Base-by-base conservation (phyloP, 495 filamentous ascomycete genomes). In the Lasiosphaeria miniovina region DNA sequence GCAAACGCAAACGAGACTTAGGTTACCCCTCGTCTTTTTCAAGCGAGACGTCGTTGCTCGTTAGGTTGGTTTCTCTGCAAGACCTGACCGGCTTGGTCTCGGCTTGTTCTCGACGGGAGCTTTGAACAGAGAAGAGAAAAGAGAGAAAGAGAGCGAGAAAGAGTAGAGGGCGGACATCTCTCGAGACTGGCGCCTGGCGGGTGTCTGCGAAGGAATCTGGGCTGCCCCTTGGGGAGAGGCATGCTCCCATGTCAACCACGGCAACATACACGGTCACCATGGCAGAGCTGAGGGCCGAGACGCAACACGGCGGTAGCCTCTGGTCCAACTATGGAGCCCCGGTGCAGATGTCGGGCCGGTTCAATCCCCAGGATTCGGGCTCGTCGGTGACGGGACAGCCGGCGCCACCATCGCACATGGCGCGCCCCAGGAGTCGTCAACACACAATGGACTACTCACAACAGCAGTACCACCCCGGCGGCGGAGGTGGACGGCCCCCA, bases 261-360 rank as follows among this genome's bases (percentile, higher is more conserved):
- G 74, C 77, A 61, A 79, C 77, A 61, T 79, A 80, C 66, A 74
- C 76, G 76, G 75, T 75, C 68, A 76, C 74, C 71, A 81, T 81
- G 78, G 75, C 78, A 79, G 78, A 81, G 72, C 68, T 81, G 75
- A 81, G 77, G 75, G 71, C 68, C 65, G 78, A 81, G 70, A 70
- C 77, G 64, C 71, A 73, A 65, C 77, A 80, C 69, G 73, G 72
- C 49, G 43, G 54, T 63, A 75, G 69, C 71, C 65, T 80, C 61
- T 81, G 78, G 78, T 75, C 77, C 69, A 76, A 72, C 71, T 81
- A 81, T 73, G 75, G 74, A 61, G 74, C 71, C 59, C 74, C 78
- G 52, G 74, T 78, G 64, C 75, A 74, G 59, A 74, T 81, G 72
- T 71, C 76, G 53, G 71, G 74, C 60, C 74, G 77, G 62, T 77